These are phyloP conservation scores for Rusavskia elegans DNA, from an alignment of 495 filamentous ascomycete species.

Conservation along the genomic window DNA sequence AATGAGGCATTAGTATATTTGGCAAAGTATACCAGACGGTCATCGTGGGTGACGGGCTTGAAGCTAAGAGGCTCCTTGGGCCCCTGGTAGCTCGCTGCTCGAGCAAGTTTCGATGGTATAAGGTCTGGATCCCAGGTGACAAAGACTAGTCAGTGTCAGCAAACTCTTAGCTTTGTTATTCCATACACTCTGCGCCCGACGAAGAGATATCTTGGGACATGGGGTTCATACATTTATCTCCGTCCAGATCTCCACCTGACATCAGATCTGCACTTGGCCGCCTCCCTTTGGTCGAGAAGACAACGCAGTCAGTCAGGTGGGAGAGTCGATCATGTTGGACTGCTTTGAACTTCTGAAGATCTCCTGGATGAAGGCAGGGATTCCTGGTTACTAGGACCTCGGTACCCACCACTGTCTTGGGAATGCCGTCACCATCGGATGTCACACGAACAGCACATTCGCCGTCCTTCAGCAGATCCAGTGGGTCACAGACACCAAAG, in stretches of 20 bases:
- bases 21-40: constrained; percentile 31
- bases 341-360: constrained; percentile 33
- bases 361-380: constrained; percentile 36
- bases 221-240: constrained; percentile 27
- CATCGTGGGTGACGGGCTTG: constrained; percentile 27
- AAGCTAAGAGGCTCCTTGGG: constrained; percentile 27
- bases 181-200: too few species aligned
- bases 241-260: constrained; percentile 38
- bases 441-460: constrained; percentile 31
- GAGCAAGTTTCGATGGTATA: constrained; percentile 24
- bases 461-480: constrained; percentile 26
- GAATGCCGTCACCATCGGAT: constrained; percentile 22
- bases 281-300: constrained; percentile 30
- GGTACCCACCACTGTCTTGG: constrained; percentile 21
- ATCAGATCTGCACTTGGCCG: constrained; percentile 34
- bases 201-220: background rate
- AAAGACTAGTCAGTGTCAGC: constrained; percentile 21
- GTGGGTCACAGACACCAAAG: constrained; percentile 34
- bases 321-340: constrained; percentile 24
- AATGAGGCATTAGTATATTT: constrained; percentile 30
- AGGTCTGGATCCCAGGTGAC: constrained; percentile 36
- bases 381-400: constrained; percentile 35
- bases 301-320: constrained; percentile 35
- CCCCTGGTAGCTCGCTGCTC: constrained; percentile 31
- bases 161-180: too few species aligned